Evolutionary conservation across 495 filamentous ascomycete genomes (phyloP).

Genomic region (Aspergillus wentii): DNA sequence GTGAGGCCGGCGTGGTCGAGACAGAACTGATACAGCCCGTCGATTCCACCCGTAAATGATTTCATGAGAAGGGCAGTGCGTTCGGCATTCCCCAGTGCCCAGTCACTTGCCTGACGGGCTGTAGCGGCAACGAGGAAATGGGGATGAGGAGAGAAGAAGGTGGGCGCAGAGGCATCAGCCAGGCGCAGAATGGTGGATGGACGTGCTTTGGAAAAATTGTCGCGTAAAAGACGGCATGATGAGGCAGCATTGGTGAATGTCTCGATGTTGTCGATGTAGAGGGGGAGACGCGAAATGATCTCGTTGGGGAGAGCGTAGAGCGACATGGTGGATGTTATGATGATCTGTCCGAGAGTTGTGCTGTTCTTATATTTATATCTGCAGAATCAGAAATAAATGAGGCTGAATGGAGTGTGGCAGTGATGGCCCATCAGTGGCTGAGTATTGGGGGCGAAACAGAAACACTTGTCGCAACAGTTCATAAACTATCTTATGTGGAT

Average conservation of each 20-base stretch:
- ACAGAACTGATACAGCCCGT: conserved; percentile 27
- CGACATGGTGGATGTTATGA: conserved; percentile 4
- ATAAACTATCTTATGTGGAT: too few species aligned
- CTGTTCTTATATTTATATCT: too few species aligned
- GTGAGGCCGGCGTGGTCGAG: conserved; percentile 24
- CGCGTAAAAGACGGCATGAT: conserved; percentile 20
- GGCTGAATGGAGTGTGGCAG: too few species aligned
- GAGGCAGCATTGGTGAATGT: conserved; percentile 28
- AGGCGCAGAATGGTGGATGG: conserved; percentile 22
- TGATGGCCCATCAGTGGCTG: too few species aligned
- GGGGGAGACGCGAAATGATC: conserved; percentile 24
- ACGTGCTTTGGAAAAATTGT: background rate
- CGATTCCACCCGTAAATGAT: conserved; percentile 18
- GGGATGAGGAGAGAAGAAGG: conserved; percentile 35
- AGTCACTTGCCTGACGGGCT: conserved; percentile 22
- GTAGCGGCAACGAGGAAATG: conserved; percentile 30
- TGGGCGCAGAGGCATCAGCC: conserved; percentile 18
- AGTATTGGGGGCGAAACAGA: too few species aligned
- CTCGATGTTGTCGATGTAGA: conserved; percentile 29
- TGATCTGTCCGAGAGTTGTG: too few species aligned
- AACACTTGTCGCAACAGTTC: too few species aligned
- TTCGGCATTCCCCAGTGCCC: conserved; percentile 22
- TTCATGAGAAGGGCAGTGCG: conserved; percentile 18
- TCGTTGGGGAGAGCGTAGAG: conserved; percentile 20
- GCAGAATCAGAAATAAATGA: too few species aligned